Evolutionary conservation across 495 filamentous ascomycete species (phyloP), one percentile per base, ranked within the genome.

Genomic region (Sabuloglossum arenarium): DNA sequence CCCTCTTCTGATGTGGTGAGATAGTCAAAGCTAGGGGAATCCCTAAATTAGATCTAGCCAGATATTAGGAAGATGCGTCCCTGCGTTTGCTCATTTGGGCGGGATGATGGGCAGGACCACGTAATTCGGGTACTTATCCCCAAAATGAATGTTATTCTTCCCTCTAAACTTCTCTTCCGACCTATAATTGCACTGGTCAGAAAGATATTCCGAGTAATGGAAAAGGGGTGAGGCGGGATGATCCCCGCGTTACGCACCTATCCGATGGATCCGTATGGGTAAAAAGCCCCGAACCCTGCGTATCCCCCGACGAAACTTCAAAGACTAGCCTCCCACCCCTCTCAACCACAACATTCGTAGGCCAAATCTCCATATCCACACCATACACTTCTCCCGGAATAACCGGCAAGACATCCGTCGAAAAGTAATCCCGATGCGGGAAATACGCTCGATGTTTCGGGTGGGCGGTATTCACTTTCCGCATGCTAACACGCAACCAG

Each of bases 301-400:
- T 82, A 67, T 84, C 79, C 0, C 75, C 77, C 58, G 67, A 70
- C 0, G 69, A 57, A 3, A 82, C 69, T 61, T 84, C 78, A n/a
- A 84, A 66, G 14, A 79, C 68, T 30, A 82, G 59, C 59, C 66
- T 71, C 0, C 69, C 71, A 0, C 78, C 77, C 45, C 69, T 66
- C 47, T 71, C 72, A 14, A 81, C 72, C 5, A 85, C 71, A 0
- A 81, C 77, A 62, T 81, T 81, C 0, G 79, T 84, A 16, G 81
- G 81, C 81, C 80, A 84, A 3, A 84, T 62, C 67, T 85, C 81
- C 10, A 85, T 70, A 59, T 82, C 80, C 0, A 84, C 77, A 0
- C 63, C 62, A 57, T 85, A 84, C 3, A 83, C 71, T 57, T 77
- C 72, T 0, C 73, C 74, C 0, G 71, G 66, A 27, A 74, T 68